phyloP scores from a whole-genome alignment of 2,329 filamentous ascomycete species.

The Epicoccum sorghinum region DNA sequence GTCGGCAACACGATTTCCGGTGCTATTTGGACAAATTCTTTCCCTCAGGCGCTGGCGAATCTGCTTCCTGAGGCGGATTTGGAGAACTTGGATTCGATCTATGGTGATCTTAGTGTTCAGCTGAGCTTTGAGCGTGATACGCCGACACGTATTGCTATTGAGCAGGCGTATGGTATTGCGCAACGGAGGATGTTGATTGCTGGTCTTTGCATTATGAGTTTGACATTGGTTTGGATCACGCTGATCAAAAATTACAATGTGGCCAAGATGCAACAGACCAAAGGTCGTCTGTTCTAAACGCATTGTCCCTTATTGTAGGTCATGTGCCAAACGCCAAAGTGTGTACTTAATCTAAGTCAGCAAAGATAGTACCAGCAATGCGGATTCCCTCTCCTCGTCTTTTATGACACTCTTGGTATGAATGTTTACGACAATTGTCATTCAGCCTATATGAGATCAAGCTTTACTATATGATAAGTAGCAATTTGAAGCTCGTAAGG shows the following conservation, averaged over 20 bases:
- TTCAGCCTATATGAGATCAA: neutral
- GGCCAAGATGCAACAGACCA: slow-evolving; percentile 24
- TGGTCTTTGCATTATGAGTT: slow-evolving; percentile 36
- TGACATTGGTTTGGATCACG: slow-evolving; percentile 23
- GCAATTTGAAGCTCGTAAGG: no score
- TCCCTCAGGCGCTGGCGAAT: slow-evolving; percentile 23
- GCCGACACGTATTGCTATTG: slow-evolving; percentile 49
- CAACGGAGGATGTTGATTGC: slow-evolving; percentile 56
- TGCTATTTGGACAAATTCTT: slow-evolving; percentile 63
- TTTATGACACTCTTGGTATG: no score
- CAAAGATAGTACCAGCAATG: no score
- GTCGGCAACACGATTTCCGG: slow-evolving; percentile 59
- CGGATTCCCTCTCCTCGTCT: no score
- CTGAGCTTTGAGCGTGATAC: slow-evolving; percentile 52
- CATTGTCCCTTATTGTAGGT: no score
- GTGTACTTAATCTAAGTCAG: no score
- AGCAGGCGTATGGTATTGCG: slow-evolving; percentile 51
- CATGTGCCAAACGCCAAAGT: no score
- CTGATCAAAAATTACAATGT: slow-evolving; percentile 27
- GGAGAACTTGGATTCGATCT: slow-evolving; percentile 45
- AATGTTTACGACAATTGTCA: no score
- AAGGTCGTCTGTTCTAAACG: slow-evolving; percentile 21
- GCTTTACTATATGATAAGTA: no score
- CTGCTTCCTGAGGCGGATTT: slow-evolving; percentile 48
- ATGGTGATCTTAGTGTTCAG: slow-evolving; percentile 47